Base-by-base conservation (phyloP, 495 filamentous ascomycete species). In the Niebla homalea region DNA sequence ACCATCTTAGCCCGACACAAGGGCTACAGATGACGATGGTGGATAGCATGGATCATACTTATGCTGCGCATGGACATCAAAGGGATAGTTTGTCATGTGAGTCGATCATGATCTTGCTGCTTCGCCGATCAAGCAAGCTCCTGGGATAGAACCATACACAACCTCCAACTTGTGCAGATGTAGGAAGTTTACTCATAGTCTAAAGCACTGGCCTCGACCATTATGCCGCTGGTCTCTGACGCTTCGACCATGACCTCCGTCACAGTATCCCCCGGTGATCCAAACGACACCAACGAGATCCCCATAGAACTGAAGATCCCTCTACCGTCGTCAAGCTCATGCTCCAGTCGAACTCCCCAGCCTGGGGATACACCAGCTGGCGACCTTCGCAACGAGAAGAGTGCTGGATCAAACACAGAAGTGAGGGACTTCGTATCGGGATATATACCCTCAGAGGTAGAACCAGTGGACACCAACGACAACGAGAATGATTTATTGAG, bases 201-300 rank as follows among this genome's bases (percentile, higher is more conserved):
- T 37, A 26, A 53, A 61, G 58, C 58, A 29, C 45, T 61, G 38
- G 58, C 58, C 25, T 58, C 58, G 8, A 56, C 58, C 38, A 58
- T 61, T 32, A 48, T 58, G 25, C 58, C 56, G 21, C 6, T 58
- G 23, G 35, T 49, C 16, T 55, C 58, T 16, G 55, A 60, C 40
- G 29, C 58, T 29, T 60, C 58, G 11, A 47, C 54, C 39, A 50
- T 51, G 29, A 57, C 52, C 42, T 57, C 58, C 5, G 48, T 55
- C 26, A 56, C 45, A 29, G 50, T 46, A 18, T 57, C 58, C 11
- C 54, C 55, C 11, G 44, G 55, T 37, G 58, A 60, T 22, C 20
- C 35, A 2, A 26, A 50, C 10, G 49, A 54, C 18, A 12, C n/a
- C 14, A 35, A 53, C 14, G 52, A 52, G 0, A 23, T 54, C 5